Base-by-base conservation (phyloP, 1,284 basidiomycete genomes). In the Golubevia pallescens region DNA sequence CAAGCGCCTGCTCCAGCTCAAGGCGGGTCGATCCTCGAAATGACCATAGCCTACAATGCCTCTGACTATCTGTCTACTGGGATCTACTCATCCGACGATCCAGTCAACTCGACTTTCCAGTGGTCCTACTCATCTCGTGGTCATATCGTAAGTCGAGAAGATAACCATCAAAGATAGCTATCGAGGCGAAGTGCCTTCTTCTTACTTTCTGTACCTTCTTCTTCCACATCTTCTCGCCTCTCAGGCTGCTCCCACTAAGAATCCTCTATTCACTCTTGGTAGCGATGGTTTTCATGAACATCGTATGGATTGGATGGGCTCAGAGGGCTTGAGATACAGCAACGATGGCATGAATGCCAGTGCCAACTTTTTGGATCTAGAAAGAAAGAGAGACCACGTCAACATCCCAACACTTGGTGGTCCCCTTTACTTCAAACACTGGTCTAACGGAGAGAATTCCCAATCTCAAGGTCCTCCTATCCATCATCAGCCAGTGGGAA, bases 231-330 rank as follows among this genome's bases (percentile, higher is more conserved):
- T 28, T 28, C 28, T 28, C 28, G 28, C 28, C 28, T 28, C 28
- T 28, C 28, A 28, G 28, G 28, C 28, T 28, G 28, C 28, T 28
- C 28, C 28, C 28, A 28, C 28, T 28, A 28, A 28, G 28, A 28
- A 28, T 28, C 28, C 28, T 28, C 28, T 28, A 28, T 28, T 28
- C 28, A 28, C 28, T 28, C 28, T 28, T 28, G 72, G 62, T 53
- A 67, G 67, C 3, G 16, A 19, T 16, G 69, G 67, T 56, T 70
- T 65, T 34, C 62, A 69, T 56, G 77, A 80, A 61, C 77, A 80
- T 62, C 72, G 73, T 21, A 70, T 80, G 57, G 78, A 78, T 59
- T 80, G 78, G 78, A 60, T 75, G 24, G 66, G 67, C 23, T 61
- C 67, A 19, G 51, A 70, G 20, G 60, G 14, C n/a, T 60, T 51